These are phyloP conservation scores for Blastobotrys illinoisensis DNA, from an alignment of 1,139 yeast species.

Conservation along the genomic window DNA sequence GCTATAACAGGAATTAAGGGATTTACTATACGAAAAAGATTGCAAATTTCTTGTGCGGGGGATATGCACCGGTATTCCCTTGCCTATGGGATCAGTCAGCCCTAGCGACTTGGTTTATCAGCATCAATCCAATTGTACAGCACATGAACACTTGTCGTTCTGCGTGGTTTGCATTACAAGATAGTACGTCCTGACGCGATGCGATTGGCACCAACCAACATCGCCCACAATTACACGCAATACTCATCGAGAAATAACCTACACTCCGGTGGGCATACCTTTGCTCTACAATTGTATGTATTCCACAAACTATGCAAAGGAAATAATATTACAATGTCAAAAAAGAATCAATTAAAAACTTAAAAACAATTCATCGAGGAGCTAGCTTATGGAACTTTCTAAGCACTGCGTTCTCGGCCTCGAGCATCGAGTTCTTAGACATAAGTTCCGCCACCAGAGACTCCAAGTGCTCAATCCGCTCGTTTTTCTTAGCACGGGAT, in stretches of 20 bases:
- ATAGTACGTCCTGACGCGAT: background rate
- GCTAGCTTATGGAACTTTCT: conserved; percentile 13
- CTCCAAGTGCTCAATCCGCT: conserved; percentile 80
- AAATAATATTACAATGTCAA: background rate
- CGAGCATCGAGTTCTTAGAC: conserved; percentile 49
- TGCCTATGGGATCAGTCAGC: no score
- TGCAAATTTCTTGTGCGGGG: no score
- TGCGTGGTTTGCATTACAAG: no score
- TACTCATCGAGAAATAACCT: no score
- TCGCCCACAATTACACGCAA: background rate
- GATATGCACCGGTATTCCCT: no score
- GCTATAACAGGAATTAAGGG: no score
- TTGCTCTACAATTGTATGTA: no score
- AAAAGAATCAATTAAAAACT: conserved; percentile 2
- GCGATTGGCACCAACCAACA: background rate
- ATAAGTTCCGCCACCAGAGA: conserved; percentile 62
- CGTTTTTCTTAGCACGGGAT: conserved; percentile 89
- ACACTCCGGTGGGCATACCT: no score
- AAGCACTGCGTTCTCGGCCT: conserved; percentile 40
- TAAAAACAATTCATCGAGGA: background rate
- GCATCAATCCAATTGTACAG: no score
- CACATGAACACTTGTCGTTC: no score
- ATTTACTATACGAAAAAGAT: no score
- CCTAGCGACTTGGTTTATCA: no score
- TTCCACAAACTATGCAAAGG: background rate